These are phyloP conservation scores for Aspergillus homomorphus DNA, from an alignment of 495 filamentous ascomycete genomes.

Conservation along the genomic window DNA sequence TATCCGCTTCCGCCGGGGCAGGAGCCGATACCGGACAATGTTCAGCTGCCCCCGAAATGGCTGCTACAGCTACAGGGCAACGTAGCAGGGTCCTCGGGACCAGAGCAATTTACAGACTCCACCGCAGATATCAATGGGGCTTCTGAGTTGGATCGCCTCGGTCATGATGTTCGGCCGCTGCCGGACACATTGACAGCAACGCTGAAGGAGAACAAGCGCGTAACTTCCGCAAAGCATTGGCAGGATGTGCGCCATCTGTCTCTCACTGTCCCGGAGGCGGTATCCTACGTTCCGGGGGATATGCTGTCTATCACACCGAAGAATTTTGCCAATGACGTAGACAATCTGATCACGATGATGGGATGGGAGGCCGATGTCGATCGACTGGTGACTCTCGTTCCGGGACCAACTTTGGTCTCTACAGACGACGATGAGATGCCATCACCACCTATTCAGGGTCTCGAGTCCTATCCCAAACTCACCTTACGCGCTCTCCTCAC, in stretches of 20 bases:
- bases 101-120: not conserved
- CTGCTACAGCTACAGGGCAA: constrained; percentile 49
- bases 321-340: constrained; percentile 76
- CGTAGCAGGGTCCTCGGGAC: not conserved
- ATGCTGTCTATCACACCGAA: constrained; percentile 79
- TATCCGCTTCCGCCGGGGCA: constrained; percentile 67
- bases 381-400: constrained; percentile 49
- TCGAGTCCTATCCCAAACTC: constrained; percentile 41
- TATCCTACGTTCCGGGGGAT: constrained; percentile 65
- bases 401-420: constrained; percentile 21
- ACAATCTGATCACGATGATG: constrained; percentile 70
- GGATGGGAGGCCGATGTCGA: constrained; percentile 72
- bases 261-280: constrained; percentile 46
- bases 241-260: constrained; percentile 86
- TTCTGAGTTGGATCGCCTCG: constrained; percentile 40
- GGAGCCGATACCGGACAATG: constrained; percentile 69
- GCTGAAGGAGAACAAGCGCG: constrained; percentile 57
- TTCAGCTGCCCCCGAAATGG: constrained; percentile 77
- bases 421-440: constrained; percentile 26
- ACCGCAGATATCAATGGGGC: constrained; percentile 10
- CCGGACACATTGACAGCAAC: constrained; percentile 44
- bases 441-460: constrained; percentile 41
- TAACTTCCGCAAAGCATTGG: constrained; percentile 78
- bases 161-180: constrained; percentile 49
- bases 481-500: constrained; percentile 75